A percentile compares a stretch with the other conserved stretches of the same genome.
phyloP scores from a whole-genome alignment of 495 filamentous ascomycete genomes.

The Xylona heveae region DNA sequence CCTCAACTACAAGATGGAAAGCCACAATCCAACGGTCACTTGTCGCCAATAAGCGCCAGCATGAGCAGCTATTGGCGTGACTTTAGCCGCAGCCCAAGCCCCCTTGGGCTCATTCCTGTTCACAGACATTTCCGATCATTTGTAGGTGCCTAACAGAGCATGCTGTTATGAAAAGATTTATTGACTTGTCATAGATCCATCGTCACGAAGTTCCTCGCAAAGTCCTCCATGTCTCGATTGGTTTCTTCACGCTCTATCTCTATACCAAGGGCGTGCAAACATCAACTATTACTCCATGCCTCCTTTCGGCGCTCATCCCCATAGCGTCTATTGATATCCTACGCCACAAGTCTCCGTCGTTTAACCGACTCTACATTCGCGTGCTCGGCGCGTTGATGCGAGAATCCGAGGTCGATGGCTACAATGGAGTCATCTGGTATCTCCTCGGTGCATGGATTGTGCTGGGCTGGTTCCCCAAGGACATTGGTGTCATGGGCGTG shows the following conservation, averaged over 20 bases:
- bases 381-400: slow-evolving; percentile 82
- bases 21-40: slow-evolving; percentile 46
- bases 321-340: slow-evolving; percentile 65
- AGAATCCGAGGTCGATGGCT: slow-evolving; percentile 77
- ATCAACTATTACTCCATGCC: slow-evolving; percentile 52
- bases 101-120: slow-evolving; percentile 86
- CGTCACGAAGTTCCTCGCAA: slow-evolving; percentile 62
- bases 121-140: slow-evolving; percentile 54
- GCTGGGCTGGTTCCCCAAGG: slow-evolving; percentile 76
- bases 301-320: slow-evolving; percentile 69
- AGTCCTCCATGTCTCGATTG: slow-evolving; percentile 76
- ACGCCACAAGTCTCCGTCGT: slow-evolving; percentile 53
- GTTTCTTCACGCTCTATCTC: slow-evolving; percentile 69
- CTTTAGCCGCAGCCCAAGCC: slow-evolving; percentile 71
- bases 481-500: slow-evolving; percentile 75
- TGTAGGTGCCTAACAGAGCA: too few relatives aligned
- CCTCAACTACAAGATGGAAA: too few relatives aligned
- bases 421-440: slow-evolving; percentile 95
- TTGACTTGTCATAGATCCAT: slow-evolving; percentile 25
- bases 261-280: slow-evolving; percentile 61
- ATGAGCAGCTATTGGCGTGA: slow-evolving; percentile 48
- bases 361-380: slow-evolving; percentile 78
- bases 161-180: too few relatives aligned
- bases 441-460: slow-evolving; percentile 74
- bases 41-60: slow-evolving; percentile 36